These are phyloP conservation scores for Cercospora sp. DNA, from an alignment of 2,329 filamentous ascomycete species.

Conservation along the genomic window DNA sequence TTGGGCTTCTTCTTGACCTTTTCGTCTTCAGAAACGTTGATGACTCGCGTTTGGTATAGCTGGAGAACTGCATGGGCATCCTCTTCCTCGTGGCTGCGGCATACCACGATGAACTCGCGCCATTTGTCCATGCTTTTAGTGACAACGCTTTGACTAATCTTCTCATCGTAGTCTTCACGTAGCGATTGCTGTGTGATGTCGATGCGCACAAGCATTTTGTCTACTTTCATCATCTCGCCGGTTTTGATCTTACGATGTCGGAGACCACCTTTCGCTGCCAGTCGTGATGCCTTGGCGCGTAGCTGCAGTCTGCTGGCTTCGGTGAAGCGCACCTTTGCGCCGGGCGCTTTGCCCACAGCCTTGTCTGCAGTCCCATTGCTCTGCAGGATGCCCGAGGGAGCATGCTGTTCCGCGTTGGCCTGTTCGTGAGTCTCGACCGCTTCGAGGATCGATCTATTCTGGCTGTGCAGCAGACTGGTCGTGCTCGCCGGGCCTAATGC, in stretches of 20 bases:
- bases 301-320: conserved; percentile 37
- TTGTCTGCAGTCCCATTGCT: conserved; percentile 17
- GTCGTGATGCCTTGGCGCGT: conserved; percentile 34
- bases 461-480: conserved; percentile 34
- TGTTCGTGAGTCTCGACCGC: conserved; percentile 16
- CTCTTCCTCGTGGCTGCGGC: conserved; percentile 58
- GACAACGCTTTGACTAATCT: conserved; percentile 60
- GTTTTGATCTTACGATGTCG: conserved; percentile 46
- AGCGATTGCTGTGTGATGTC: conserved; percentile 54
- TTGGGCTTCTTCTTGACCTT: conserved; percentile 57
- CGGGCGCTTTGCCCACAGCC: conserved; percentile 23
- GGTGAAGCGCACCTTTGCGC: conserved; percentile 35
- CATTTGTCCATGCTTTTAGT: conserved; percentile 63
- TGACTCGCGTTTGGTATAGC: conserved; percentile 49
- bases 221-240: conserved; percentile 66
- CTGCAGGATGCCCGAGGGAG: conserved; percentile 16
- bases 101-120: conserved; percentile 65
- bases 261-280: conserved; percentile 34
- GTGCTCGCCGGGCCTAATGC: conserved; percentile 29
- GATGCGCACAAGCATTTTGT: conserved; percentile 66
- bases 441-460: conserved; percentile 21
- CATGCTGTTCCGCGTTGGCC: conserved; percentile 17
- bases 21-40: conserved; percentile 54
- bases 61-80: conserved; percentile 46
- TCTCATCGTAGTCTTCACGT: conserved; percentile 64